These are phyloP conservation scores for Cyberlindnera meyerae DNA, from an alignment of 805 yeast genomes.

Conservation along the genomic window DNA sequence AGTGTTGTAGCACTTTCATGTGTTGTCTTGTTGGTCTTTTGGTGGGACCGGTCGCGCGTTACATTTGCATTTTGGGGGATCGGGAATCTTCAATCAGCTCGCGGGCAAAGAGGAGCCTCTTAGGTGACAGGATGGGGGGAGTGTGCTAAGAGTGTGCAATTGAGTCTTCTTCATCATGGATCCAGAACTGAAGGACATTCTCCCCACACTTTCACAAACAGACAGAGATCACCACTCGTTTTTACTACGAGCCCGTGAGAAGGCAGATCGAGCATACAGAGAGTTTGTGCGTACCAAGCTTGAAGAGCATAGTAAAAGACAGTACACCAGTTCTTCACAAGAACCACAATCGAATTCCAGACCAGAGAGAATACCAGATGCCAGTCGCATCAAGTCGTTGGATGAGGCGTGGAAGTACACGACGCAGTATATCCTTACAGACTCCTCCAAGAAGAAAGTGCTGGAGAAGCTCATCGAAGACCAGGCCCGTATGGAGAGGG, in stretches of 20 bases:
- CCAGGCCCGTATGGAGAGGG: constrained; percentile 3
- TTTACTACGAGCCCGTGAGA: not conserved
- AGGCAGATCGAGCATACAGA: constrained; percentile 2
- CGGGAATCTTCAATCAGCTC: too few relatives aligned
- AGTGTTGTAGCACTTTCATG: too few relatives aligned
- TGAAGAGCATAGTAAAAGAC: not conserved
- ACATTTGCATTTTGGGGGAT: too few relatives aligned
- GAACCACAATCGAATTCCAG: too few relatives aligned
- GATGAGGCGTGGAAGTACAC: constrained; percentile 8
- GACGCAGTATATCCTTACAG: constrained; percentile 1
- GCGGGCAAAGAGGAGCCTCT: too few relatives aligned
- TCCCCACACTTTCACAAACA: not conserved
- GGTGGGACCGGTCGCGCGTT: too few relatives aligned
- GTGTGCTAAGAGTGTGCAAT: too few relatives aligned
- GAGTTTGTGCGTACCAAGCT: constrained; percentile 2
- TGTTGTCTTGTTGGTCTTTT: too few relatives aligned
- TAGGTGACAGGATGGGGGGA: too few relatives aligned
- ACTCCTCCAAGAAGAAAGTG: not conserved
- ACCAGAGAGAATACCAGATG: too few relatives aligned
- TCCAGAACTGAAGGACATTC: not conserved
- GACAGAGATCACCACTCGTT: constrained; percentile 1
- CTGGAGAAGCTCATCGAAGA: constrained; percentile 2
- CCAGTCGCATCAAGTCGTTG: not conserved
- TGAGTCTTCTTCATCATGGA: too few relatives aligned
- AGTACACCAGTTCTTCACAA: not conserved